Conservation (phyloP, 2,329 filamentous ascomycete species). For the Ophiostoma piceae region DNA sequence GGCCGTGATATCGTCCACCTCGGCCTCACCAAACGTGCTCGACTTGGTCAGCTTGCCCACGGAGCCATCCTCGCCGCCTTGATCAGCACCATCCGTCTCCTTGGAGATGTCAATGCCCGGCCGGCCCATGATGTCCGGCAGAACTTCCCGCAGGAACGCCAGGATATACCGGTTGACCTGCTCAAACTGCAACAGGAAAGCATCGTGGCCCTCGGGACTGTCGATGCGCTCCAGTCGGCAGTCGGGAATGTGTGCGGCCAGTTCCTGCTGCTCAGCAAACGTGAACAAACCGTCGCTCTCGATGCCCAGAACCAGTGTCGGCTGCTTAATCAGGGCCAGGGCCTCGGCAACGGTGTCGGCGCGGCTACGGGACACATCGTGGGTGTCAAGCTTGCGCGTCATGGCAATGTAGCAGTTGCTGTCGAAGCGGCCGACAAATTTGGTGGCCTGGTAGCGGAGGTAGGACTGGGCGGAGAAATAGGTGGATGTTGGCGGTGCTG, state of each 20-base stretch:
- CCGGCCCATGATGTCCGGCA: conserved; percentile 82
- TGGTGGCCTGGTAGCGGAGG: conserved; percentile 89
- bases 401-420: conserved; percentile 99
- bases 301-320: conserved; percentile 85
- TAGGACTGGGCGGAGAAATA: conserved; percentile 99
- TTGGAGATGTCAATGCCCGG: conserved; percentile 14
- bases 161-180: conserved; percentile 89
- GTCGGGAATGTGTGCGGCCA: conserved; percentile 74
- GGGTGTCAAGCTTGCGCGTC: conserved; percentile 93
- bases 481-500: conserved; percentile 57
- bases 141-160: conserved; percentile 71
- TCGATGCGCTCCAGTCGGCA: conserved; percentile 80
- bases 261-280: conserved; percentile 90
- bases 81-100: conserved; percentile 36
- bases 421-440: conserved; percentile 96
- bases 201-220: conserved; percentile 91
- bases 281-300: conserved; percentile 95
- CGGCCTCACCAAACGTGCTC: conserved; percentile 90
- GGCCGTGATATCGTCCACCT: conserved; percentile 92
- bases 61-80: conserved; percentile 35
- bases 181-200: conserved; percentile 93
- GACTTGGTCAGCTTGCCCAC: conserved; percentile 69
- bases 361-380: conserved; percentile 82
- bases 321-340: conserved; percentile 77
- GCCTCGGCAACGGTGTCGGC: conserved; percentile 65